Conservation (phyloP, 768 basidiomycete species). For the Porpolomopsis calyptriformis region DNA sequence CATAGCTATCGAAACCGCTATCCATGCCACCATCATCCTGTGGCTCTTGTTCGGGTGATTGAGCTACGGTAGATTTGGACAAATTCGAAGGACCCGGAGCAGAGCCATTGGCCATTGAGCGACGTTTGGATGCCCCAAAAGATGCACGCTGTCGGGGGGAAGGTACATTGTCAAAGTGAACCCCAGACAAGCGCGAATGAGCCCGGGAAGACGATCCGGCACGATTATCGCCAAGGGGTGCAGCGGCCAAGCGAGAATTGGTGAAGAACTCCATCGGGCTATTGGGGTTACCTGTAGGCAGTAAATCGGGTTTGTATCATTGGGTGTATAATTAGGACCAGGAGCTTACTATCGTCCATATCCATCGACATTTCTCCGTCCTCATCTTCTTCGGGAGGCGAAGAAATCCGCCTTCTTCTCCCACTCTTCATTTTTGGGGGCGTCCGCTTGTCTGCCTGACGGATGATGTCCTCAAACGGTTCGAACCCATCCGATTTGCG, state of each 20-base stretch:
- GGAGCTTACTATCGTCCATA: slow-evolving; percentile 54
- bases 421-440: slow-evolving; percentile 45
- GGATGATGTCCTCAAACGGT: slow-evolving; percentile 64
- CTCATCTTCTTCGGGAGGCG: slow-evolving; percentile 30
- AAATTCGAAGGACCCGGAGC: slow-evolving; percentile 33
- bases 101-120: slow-evolving; percentile 21
- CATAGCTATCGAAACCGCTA: slow-evolving; percentile 21
- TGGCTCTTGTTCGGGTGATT: slow-evolving; percentile 24
- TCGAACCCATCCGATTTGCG: slow-evolving; percentile 76
- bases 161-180: slow-evolving; percentile 54
- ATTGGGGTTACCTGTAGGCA: slow-evolving; percentile 16
- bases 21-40: slow-evolving; percentile 19
- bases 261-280: slow-evolving; percentile 36
- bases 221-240: slow-evolving; percentile 30
- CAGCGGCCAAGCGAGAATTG: slow-evolving; percentile 30
- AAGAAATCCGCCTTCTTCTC: slow-evolving; percentile 33
- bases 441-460: slow-evolving; percentile 56
- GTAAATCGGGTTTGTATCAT: slow-evolving; percentile 5
- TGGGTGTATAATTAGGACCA: not conserved
- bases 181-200: slow-evolving; percentile 40
- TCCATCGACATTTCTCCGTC: slow-evolving; percentile 75
- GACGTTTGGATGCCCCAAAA: slow-evolving; percentile 16
- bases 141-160: slow-evolving; percentile 36
- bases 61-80: slow-evolving; percentile 23
- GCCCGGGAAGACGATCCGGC: slow-evolving; percentile 34